A percentile compares a stretch with the other conserved stretches of the same genome.
Conservation (phyloP, 176 grass and related monocot genomes). For the Avena sativa region DNA sequence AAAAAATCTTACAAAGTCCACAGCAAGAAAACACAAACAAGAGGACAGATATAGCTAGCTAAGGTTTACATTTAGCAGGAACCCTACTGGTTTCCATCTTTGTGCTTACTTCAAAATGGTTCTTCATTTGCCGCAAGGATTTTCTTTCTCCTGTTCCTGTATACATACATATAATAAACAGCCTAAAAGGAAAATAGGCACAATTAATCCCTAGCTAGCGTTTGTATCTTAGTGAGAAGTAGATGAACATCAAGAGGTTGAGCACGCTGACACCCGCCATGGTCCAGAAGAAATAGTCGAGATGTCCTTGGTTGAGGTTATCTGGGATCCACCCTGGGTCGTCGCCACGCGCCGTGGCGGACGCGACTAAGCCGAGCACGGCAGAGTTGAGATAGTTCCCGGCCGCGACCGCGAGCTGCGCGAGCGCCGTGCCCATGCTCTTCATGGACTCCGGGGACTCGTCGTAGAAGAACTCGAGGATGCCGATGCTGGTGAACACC, state of each 20-base stretch:
- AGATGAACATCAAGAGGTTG: neutral
- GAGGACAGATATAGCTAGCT: too few species aligned
- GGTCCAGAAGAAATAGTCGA: constrained; percentile 37
- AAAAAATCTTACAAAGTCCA: too few species aligned
- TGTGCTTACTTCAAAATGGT: too few species aligned
- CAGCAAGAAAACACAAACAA: too few species aligned
- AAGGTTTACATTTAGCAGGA: too few species aligned
- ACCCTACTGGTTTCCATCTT: too few species aligned
- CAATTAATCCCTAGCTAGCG: neutral
- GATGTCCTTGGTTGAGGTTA: constrained; percentile 2
- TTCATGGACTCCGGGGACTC: constrained; percentile 27
- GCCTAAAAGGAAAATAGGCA: too few species aligned
- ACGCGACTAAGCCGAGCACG: neutral
- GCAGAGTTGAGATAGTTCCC: constrained; percentile 50
- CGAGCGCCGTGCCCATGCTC: constrained; percentile 23
- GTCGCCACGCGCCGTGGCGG: neutral
- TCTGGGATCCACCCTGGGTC: constrained; percentile 34
- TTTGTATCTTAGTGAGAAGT: neutral
- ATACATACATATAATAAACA: too few species aligned
- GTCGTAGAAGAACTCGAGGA: constrained; percentile 55
- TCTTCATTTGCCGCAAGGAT: too few species aligned
- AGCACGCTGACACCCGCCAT: neutral
- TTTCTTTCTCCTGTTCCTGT: too few species aligned
- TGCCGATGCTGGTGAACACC: constrained; percentile 39
- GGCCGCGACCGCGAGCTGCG: neutral